Evolutionary conservation across 2,329 filamentous ascomycete species (phyloP).

Genomic region (Onygena corvina): DNA sequence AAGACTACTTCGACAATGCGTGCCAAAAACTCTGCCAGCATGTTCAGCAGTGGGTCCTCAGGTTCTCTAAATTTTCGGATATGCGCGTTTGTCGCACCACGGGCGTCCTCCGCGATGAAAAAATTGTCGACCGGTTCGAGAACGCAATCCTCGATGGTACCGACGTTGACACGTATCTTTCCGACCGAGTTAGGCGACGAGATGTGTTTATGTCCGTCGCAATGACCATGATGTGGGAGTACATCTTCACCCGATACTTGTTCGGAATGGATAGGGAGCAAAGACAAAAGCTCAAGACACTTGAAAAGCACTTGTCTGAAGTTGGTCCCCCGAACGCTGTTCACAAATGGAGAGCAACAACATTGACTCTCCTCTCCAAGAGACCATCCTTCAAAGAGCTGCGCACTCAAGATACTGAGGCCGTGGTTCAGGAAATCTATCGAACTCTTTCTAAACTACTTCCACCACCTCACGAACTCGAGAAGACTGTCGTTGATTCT

Average conservation of each 20-base stretch:
- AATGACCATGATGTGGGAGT: constrained; percentile 99
- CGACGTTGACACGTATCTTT: constrained; percentile 77
- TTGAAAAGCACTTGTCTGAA: constrained; percentile 84
- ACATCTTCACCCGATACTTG: constrained; percentile 91
- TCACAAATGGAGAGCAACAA: constrained; percentile 92
- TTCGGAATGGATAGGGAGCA: constrained; percentile 99
- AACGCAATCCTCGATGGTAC: constrained; percentile 89
- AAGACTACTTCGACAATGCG: constrained; percentile 88
- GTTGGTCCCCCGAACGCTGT: constrained; percentile 82
- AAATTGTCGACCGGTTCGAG: constrained; percentile 85
- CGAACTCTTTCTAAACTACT: constrained; percentile 72
- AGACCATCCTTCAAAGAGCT: constrained; percentile 69
- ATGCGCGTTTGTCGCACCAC: constrained; percentile 75
- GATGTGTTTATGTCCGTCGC: constrained; percentile 98
- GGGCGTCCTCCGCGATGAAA: constrained; percentile 76
- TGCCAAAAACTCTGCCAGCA: constrained; percentile 93
- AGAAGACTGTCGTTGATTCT: constrained; percentile 68
- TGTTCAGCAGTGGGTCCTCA: constrained; percentile 92
- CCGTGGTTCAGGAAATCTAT: constrained; percentile 85
- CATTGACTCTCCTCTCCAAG: constrained; percentile 73
- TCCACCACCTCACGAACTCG: constrained; percentile 70
- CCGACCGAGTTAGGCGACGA: constrained; percentile 73
- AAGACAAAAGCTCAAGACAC: constrained; percentile 87
- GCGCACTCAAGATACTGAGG: constrained; percentile 80
- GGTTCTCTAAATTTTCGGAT: constrained; percentile 96